phyloP scores from a whole-genome alignment of 164 flowering plant species.

The Dillenia suffruticosa region DNA sequence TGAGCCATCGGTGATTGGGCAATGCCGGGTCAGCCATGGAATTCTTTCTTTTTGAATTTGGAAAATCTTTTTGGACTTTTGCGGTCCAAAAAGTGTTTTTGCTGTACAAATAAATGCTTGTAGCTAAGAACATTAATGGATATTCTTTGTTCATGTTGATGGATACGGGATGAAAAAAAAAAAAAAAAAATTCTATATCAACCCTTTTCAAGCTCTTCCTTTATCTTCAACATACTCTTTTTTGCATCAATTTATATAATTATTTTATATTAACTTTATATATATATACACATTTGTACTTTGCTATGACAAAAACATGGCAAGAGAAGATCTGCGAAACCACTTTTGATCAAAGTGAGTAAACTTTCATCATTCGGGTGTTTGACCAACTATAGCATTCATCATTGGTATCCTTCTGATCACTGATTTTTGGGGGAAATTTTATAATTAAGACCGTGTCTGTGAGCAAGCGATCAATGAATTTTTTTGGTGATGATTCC shows the following conservation, averaged over 20 bases:
- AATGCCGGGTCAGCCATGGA: constrained; percentile 5
- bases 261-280: neutral
- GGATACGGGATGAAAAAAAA: neutral
- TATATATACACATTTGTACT: neutral
- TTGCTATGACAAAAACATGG: neutral
- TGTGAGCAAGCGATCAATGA: too few relatives aligned
- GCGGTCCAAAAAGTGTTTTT: neutral
- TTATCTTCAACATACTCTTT: neutral
- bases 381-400: too few relatives aligned
- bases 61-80: neutral
- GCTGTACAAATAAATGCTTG: neutral
- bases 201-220: neutral
- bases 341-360: too few relatives aligned
- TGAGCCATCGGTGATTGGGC: too few relatives aligned
- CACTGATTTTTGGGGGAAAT: too few relatives aligned
- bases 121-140: neutral
- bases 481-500: too few relatives aligned
- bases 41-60: constrained; percentile 1
- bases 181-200: neutral
- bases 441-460: too few relatives aligned
- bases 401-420: too few relatives aligned
- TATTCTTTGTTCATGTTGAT: neutral
- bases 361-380: too few relatives aligned
- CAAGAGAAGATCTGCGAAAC: too few relatives aligned
- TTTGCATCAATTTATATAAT: neutral